These are phyloP conservation scores for Monosporascus sp. DNA, from an alignment of 2,329 filamentous ascomycete genomes.

Conservation along the genomic window DNA sequence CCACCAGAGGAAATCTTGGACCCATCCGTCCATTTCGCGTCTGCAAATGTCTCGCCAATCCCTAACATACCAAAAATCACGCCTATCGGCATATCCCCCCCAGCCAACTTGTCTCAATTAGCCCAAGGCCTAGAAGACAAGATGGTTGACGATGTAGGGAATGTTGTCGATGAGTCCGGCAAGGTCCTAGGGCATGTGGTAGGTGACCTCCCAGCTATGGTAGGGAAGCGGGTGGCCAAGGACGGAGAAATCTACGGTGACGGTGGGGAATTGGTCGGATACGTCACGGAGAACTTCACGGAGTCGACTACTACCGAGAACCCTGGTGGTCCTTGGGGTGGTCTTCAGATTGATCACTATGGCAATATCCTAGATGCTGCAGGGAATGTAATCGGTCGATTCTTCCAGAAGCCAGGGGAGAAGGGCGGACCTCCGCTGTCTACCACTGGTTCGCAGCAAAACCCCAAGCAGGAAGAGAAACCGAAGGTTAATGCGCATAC, in stretches of 20 bases:
- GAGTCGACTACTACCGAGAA: slow-evolving; percentile 18
- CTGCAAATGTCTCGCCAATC: slow-evolving; percentile 35
- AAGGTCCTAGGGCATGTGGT: slow-evolving; percentile 46
- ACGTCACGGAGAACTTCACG: slow-evolving; percentile 37
- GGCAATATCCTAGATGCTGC: slow-evolving; percentile 41
- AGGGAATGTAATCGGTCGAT: slow-evolving; percentile 40
- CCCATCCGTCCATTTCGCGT: slow-evolving; percentile 25
- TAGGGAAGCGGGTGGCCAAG: slow-evolving; percentile 40
- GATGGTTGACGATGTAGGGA: slow-evolving; percentile 48
- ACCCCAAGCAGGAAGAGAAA: slow-evolving; percentile 12
- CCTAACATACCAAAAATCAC: slow-evolving; percentile 37
- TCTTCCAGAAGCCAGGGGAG: slow-evolving; percentile 34
- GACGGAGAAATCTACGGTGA: slow-evolving; percentile 43
- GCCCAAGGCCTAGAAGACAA: slow-evolving; percentile 40
- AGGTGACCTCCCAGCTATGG: slow-evolving; percentile 50
- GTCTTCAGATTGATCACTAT: slow-evolving; percentile 36
- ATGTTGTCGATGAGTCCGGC: slow-evolving; percentile 44
- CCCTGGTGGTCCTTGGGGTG: slow-evolving; percentile 21
- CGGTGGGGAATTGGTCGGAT: slow-evolving; percentile 36
- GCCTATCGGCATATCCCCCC: slow-evolving; percentile 29
- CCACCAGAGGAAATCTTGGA: slow-evolving; percentile 29
- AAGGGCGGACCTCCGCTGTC: slow-evolving; percentile 11
- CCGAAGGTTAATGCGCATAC: slow-evolving; percentile 28
- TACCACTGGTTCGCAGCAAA: slow-evolving; percentile 7
- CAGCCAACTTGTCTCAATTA: slow-evolving; percentile 26